Conservation (phyloP, 805 yeast genomes). For the Allodekkera sacchari region DNA sequence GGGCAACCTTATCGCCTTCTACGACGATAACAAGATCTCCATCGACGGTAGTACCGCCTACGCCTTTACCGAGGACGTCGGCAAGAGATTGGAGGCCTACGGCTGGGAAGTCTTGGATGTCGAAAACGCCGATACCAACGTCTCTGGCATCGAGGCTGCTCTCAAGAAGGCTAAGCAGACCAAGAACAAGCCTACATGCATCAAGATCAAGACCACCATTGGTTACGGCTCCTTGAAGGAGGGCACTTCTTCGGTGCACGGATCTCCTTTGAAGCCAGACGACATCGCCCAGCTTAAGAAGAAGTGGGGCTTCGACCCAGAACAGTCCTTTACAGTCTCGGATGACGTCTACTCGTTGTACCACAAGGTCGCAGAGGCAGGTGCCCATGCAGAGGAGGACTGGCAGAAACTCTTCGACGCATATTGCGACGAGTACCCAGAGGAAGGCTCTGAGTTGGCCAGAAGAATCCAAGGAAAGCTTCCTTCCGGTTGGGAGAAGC, state of each 20-base stretch:
- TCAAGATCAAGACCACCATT: slow-evolving; percentile 82
- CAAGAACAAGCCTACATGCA: slow-evolving; percentile 78
- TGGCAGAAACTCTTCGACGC: slow-evolving; percentile 63
- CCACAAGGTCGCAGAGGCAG: slow-evolving; percentile 47
- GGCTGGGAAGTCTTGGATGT: slow-evolving; percentile 88
- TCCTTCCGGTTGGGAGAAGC: slow-evolving; percentile 74
- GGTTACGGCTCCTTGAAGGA: slow-evolving; percentile 84
- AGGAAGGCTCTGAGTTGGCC: slow-evolving; percentile 64
- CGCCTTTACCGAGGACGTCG: slow-evolving; percentile 91
- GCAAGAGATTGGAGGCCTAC: slow-evolving; percentile 77
- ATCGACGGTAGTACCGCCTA: slow-evolving; percentile 88
- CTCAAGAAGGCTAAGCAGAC: slow-evolving; percentile 73
- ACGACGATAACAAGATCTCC: slow-evolving; percentile 95
- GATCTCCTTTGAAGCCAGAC: slow-evolving; percentile 90
- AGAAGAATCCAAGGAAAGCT: slow-evolving; percentile 74
- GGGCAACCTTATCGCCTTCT: slow-evolving; percentile 87
- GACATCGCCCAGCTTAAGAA: slow-evolving; percentile 82
- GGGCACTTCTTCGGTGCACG: slow-evolving; percentile 93
- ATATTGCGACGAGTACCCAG: slow-evolving; percentile 66
- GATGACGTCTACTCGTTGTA: slow-evolving; percentile 73
- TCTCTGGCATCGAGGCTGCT: slow-evolving; percentile 59
- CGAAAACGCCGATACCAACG: slow-evolving; percentile 72
- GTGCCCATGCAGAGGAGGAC: slow-evolving; percentile 59
- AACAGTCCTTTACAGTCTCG: slow-evolving; percentile 69
- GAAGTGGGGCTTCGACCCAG: slow-evolving; percentile 83